Percentiles rank a stretch among this genome's conserved stretches.
Conservation (phyloP, 352 stramenopile genomes). For the Pythium grandisporangium region DNA sequence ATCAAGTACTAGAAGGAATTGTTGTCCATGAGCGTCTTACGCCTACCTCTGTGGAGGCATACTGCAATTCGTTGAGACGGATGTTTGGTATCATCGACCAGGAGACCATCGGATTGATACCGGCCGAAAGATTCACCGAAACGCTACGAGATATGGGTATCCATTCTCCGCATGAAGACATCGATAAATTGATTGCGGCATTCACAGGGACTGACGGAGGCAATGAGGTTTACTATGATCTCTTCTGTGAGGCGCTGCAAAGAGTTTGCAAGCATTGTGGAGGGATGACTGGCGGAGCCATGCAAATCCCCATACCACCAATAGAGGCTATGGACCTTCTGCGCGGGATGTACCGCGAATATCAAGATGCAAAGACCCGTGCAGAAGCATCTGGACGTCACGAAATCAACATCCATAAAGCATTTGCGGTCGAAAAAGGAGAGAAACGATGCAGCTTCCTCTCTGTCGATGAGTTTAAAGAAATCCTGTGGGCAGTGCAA, state of each 20-base stretch:
- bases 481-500: constrained; percentile 54
- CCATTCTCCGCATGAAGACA: constrained; percentile 19
- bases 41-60: constrained; percentile 23
- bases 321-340: constrained; percentile 44
- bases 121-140: constrained; percentile 34
- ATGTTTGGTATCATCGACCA: constrained; percentile 82
- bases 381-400: constrained; percentile 13
- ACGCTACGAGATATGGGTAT: constrained; percentile 61
- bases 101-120: constrained; percentile 39
- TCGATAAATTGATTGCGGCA: constrained; percentile 29
- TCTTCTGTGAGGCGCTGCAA: constrained; percentile 50
- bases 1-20: constrained; percentile 40
- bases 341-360: constrained; percentile 31
- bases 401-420: constrained; percentile 32
- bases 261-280: constrained; percentile 28
- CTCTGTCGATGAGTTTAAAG: constrained; percentile 52
- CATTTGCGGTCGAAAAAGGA: constrained; percentile 32
- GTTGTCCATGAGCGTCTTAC: constrained; percentile 39
- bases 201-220: constrained; percentile 27
- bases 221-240: constrained; percentile 26
- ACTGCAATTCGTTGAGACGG: constrained; percentile 57
- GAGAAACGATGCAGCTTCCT: constrained; percentile 26
- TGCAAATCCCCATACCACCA: constrained; percentile 15
- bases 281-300: too few relatives aligned
- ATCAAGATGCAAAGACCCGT: constrained; percentile 16